These are phyloP conservation scores for Diaporthe ilicicola DNA, from an alignment of 2,329 filamentous ascomycete genomes.

Conservation along the genomic window DNA sequence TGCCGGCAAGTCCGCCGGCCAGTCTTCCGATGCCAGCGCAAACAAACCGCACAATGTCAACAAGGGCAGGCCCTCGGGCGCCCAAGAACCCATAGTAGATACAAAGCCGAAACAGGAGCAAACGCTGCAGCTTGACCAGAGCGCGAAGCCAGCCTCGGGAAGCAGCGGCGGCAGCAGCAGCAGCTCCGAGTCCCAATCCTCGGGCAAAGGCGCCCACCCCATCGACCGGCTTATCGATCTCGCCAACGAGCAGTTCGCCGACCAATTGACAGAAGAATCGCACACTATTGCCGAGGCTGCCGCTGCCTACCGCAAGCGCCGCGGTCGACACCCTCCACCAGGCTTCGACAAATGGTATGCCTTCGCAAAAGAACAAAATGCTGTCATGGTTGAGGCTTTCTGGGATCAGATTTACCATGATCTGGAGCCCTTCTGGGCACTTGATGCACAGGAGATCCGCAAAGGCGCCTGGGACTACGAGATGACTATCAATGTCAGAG, in stretches of 20 bases:
- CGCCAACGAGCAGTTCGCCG: conserved; percentile 53
- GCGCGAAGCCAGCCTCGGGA: conserved; percentile 1
- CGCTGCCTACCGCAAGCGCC: conserved; percentile 61
- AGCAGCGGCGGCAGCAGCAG: background rate
- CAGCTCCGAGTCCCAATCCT: conserved; percentile 5
- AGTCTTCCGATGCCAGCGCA: conserved; percentile 16
- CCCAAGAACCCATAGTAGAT: conserved; percentile 26
- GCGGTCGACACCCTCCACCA: conserved; percentile 69
- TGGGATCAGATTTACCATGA: conserved; percentile 73
- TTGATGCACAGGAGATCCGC: conserved; percentile 51
- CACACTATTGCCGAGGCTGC: conserved; percentile 60
- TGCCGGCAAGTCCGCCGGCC: conserved; percentile 23
- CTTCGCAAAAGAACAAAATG: conserved; percentile 59
- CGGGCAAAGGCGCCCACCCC: conserved; percentile 49
- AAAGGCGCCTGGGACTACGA: conserved; percentile 63
- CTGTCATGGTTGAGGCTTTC: conserved; percentile 69
- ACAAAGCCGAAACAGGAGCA: conserved; percentile 18
- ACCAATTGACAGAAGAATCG: conserved; percentile 54
- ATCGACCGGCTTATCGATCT: conserved; percentile 59
- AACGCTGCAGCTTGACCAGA: conserved; percentile 18
- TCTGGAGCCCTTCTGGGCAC: conserved; percentile 67
- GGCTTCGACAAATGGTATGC: conserved; percentile 69
- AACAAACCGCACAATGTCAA: conserved; percentile 31
- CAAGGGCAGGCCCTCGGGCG: conserved; percentile 6
- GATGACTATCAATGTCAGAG: conserved; percentile 68